Evolutionary conservation across 2,329 filamentous ascomycete genomes (phyloP).

Genomic region (Domatiomyces catenatus): DNA sequence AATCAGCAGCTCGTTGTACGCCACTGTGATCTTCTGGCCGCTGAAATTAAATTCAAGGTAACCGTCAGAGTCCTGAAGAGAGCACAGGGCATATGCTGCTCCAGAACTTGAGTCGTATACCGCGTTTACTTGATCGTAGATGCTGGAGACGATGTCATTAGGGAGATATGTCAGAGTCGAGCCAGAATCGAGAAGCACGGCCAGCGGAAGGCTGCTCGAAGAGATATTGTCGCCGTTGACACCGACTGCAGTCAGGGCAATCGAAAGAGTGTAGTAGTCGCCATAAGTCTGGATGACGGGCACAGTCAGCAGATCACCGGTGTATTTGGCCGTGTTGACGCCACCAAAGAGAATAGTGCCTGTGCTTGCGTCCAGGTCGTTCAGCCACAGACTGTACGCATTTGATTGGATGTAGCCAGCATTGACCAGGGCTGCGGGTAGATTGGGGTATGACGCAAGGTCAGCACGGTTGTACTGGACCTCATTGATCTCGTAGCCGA

Average conservation of each 20-base stretch:
- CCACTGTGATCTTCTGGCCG: slow-evolving; percentile 36
- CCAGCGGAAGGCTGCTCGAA: slow-evolving; percentile 28
- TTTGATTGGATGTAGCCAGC: slow-evolving; percentile 47
- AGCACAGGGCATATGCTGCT: slow-evolving; percentile 41
- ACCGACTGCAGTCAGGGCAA: slow-evolving; percentile 49
- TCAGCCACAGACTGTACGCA: slow-evolving; percentile 61
- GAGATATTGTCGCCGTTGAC: slow-evolving; percentile 16
- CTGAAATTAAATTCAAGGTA: slow-evolving; percentile 45
- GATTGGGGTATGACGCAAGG: slow-evolving; percentile 46
- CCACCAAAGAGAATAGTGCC: slow-evolving; percentile 63
- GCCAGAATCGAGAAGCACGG: slow-evolving; percentile 57
- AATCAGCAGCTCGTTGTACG: slow-evolving; percentile 41
- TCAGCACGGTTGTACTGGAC: slow-evolving; percentile 44
- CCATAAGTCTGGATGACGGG: slow-evolving; percentile 45
- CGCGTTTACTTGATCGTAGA: slow-evolving; percentile 46
- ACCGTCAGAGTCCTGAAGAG: slow-evolving; percentile 31
- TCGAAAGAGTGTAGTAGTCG: slow-evolving; percentile 46
- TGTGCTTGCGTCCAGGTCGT: slow-evolving; percentile 50
- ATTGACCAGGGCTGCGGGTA: slow-evolving; percentile 49
- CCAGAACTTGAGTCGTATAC: slow-evolving; percentile 39
- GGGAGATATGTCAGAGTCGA: slow-evolving; percentile 55
- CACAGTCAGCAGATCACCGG: slow-evolving; percentile 47
- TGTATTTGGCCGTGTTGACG: slow-evolving; percentile 51
- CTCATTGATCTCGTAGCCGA: slow-evolving; percentile 71
- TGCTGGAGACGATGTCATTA: slow-evolving; percentile 30